Evolutionary conservation across 106 monocot genomes (phyloP).

Genomic region (Dendrobium huoshanense): DNA sequence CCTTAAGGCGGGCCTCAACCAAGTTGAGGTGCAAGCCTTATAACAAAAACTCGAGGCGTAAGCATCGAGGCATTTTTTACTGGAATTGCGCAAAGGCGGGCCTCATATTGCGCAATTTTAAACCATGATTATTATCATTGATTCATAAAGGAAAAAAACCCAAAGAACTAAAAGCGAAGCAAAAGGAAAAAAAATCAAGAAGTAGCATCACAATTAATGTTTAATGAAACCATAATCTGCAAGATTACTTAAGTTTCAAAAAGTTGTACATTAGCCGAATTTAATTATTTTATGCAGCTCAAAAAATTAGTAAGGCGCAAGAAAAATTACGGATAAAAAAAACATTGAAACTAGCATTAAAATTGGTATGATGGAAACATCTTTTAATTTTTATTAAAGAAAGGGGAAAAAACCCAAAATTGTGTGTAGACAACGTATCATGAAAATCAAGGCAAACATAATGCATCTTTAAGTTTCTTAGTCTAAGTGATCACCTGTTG

Average conservation of each 20-base stretch:
- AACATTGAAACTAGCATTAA: not conserved
- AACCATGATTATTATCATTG: not conserved
- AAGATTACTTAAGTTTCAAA: not conserved
- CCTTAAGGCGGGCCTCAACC: too few relatives aligned
- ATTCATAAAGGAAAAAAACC: not conserved
- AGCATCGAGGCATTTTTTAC: too few relatives aligned
- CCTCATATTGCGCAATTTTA: too few relatives aligned
- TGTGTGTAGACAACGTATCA: not conserved
- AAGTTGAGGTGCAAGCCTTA: too few relatives aligned
- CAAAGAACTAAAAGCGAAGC: not conserved
- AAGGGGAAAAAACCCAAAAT: not conserved
- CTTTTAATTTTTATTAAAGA: not conserved
- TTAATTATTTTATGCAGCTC: not conserved
- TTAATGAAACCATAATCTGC: not conserved
- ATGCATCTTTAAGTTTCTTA: not conserved
- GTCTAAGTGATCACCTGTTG: too few relatives aligned
- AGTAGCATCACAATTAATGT: not conserved
- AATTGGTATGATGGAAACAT: not conserved
- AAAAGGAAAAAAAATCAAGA: not conserved
- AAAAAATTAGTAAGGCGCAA: not conserved
- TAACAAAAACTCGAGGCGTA: too few relatives aligned
- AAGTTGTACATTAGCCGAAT: not conserved
- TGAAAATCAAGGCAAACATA: not conserved
- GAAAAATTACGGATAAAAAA: not conserved
- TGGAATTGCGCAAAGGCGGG: too few relatives aligned